These are phyloP conservation scores for Trypanosoma vivax DNA, from an alignment of 208 protist genomes.

Conservation along the genomic window DNA sequence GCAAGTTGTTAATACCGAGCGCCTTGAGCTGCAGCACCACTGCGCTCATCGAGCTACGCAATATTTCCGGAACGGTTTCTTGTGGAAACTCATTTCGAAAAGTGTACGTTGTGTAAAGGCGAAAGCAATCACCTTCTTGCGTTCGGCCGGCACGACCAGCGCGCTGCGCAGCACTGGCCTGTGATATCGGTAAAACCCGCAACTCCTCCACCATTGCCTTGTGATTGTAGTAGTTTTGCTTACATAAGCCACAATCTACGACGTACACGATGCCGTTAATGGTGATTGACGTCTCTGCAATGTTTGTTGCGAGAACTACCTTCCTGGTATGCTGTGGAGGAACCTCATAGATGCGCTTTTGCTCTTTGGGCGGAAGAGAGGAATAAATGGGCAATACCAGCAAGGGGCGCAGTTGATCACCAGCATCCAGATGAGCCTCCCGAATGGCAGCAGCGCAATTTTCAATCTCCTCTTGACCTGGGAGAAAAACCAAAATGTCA, in stretches of 20 bases:
- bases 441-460: slow-evolving; percentile 64
- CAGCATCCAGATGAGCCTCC: slow-evolving; percentile 40
- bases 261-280: slow-evolving; percentile 99
- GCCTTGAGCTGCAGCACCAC: slow-evolving; percentile 96
- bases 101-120: slow-evolving; percentile 92
- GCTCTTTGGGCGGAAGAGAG: slow-evolving; percentile 95
- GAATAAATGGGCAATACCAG: slow-evolving; percentile 98
- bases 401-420: slow-evolving; percentile 72
- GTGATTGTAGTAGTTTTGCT: slow-evolving; percentile 97
- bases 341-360: slow-evolving; percentile 98
- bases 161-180: slow-evolving; percentile 95
- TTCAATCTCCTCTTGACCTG: slow-evolving; percentile 99
- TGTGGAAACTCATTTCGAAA: slow-evolving; percentile 94
- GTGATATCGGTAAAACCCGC: slow-evolving; percentile 93
- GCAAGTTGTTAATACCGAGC: slow-evolving; percentile 96
- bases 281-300: slow-evolving; percentile 99
- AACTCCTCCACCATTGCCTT: slow-evolving; percentile 95
- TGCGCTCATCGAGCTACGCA: slow-evolving; percentile 93
- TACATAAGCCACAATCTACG: slow-evolving; percentile 97
- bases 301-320: slow-evolving; percentile 99
- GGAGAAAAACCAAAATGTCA: slow-evolving; percentile 99
- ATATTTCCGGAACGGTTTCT: slow-evolving; percentile 94
- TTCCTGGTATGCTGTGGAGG: slow-evolving; percentile 89
- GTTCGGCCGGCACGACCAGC: slow-evolving; percentile 93
- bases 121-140: slow-evolving; percentile 93